A percentile compares a stretch with the other conserved stretches of the same genome.
These are phyloP conservation scores for Xylaria nigripes DNA, from an alignment of 495 filamentous ascomycete species.

Conservation along the genomic window DNA sequence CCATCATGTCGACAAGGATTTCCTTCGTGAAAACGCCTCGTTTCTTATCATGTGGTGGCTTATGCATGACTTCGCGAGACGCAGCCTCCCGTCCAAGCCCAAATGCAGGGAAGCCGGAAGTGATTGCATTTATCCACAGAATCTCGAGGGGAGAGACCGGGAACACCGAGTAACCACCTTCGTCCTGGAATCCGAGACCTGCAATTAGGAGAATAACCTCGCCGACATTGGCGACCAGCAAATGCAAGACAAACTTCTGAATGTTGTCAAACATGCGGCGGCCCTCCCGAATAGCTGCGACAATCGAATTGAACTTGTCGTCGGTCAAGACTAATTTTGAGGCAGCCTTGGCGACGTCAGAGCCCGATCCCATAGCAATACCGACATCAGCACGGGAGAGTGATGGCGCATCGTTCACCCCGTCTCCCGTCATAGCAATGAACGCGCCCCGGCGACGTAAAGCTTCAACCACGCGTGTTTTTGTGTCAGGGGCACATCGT, in stretches of 20 bases:
- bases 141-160: conserved; percentile 68
- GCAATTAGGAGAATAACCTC: conserved; percentile 65
- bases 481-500: conserved; percentile 58
- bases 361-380: conserved; percentile 81
- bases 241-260: conserved; percentile 72
- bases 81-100: conserved; percentile 66
- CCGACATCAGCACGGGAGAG: conserved; percentile 72
- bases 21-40: conserved; percentile 63
- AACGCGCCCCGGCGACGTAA: conserved; percentile 53
- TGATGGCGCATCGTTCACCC: conserved; percentile 79
- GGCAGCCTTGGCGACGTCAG: conserved; percentile 84
- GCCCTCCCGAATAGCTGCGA: conserved; percentile 65
- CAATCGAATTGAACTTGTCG: conserved; percentile 79
- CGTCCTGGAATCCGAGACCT: conserved; percentile 65
- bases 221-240: conserved; percentile 65
- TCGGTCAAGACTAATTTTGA: conserved; percentile 83
- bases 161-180: conserved; percentile 56
- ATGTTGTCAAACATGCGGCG: conserved; percentile 72
- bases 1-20: conserved; percentile 63
- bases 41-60: conserved; percentile 59
- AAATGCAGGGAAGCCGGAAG: conserved; percentile 66
- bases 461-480: conserved; percentile 60
- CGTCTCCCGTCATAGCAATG: conserved; percentile 65
- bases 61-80: conserved; percentile 58
- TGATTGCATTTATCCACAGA: conserved; percentile 72